Percentiles rank a stretch among this genome's conserved stretches.
These are phyloP conservation scores for Choiromyces venosus DNA, from an alignment of 495 filamentous ascomycete species.

Conservation along the genomic window DNA sequence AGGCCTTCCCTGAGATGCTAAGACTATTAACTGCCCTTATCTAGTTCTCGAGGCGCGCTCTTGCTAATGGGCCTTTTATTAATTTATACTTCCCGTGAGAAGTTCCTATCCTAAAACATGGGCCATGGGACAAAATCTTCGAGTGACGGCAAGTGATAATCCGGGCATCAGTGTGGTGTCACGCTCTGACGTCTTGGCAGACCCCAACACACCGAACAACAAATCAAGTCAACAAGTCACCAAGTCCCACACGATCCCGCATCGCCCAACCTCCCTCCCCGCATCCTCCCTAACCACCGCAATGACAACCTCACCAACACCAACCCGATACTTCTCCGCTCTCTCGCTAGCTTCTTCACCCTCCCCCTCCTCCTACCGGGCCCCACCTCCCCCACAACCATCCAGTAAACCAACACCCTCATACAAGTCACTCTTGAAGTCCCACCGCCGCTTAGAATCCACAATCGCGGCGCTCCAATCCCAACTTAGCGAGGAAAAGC, in stretches of 20 bases:
- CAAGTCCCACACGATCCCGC: not conserved
- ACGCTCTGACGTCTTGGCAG: not conserved
- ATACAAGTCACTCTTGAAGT: conserved; percentile 27
- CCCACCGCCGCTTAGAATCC: conserved; percentile 25
- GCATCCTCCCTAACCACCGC: not conserved
- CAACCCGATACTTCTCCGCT: not conserved
- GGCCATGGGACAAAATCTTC: not conserved
- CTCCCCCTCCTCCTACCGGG: not conserved
- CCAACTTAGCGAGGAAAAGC: conserved; percentile 21
- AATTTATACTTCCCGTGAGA: not conserved
- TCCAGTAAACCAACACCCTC: not conserved
- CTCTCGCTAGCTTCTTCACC: not conserved
- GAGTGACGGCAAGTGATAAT: not conserved
- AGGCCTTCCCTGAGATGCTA: not conserved
- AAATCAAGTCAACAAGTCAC: not conserved
- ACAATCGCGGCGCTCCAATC: conserved; percentile 9
- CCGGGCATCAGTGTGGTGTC: not conserved
- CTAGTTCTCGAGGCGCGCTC: not conserved
- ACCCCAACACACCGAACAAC: not conserved
- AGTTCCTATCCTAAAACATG: not conserved
- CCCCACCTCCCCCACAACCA: not conserved
- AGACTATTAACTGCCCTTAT: not conserved
- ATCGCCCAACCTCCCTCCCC: not conserved
- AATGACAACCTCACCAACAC: not conserved
- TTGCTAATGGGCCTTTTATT: not conserved